Base-by-base conservation (phyloP, 768 basidiomycete species). In the Serendipita sp. region DNA sequence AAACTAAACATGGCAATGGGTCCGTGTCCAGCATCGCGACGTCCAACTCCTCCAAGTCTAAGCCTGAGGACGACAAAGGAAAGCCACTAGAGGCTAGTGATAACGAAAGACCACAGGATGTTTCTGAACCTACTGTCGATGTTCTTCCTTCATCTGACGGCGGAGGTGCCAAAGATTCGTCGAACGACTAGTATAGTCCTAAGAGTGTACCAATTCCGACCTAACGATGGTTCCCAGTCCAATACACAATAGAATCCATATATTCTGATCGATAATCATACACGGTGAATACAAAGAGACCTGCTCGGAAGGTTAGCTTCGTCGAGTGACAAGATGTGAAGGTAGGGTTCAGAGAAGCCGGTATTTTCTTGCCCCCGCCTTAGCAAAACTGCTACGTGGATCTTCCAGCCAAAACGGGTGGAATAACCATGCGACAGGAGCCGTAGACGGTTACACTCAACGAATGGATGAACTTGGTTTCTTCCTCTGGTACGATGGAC, bases 391-490 rank as follows among this genome's bases (percentile, higher is more conserved):
- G 30, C 24, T 31, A n/a, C 22, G 11, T 22, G 17, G 9, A 2
- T n/a, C 13, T 17, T 26, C 53, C 22, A 33, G 11, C 53, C 22
- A 58, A 58, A 58, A 22, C 53, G 17, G 53, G 11, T 31, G 31
- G 28, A 20, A 28, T 20, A 17, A 13, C 53, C 53, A n/a, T 24
- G 30, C 11, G 13, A 58, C 22, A 22, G 17, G 24, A 22, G 31
- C 22, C 17, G n/a, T 58, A 33, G 2, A 58, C 22, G 2, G 53
- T n/a, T 11, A 58, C 30, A 31, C 28, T 58, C 53, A 58, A 58
- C 53, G 53, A 58, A 58, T 58, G 53, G 53, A 58, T 58, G 53
- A 58, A 58, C 53, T 58, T 58, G 53, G 53, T 26, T 58, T 58
- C 53, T 26, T 58, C 53, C 53, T 48, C 7, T 5, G 22, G n/a